Base-by-base conservation (phyloP, 169 alveolate genomes). In the Plasmodium yoelii region DNA sequence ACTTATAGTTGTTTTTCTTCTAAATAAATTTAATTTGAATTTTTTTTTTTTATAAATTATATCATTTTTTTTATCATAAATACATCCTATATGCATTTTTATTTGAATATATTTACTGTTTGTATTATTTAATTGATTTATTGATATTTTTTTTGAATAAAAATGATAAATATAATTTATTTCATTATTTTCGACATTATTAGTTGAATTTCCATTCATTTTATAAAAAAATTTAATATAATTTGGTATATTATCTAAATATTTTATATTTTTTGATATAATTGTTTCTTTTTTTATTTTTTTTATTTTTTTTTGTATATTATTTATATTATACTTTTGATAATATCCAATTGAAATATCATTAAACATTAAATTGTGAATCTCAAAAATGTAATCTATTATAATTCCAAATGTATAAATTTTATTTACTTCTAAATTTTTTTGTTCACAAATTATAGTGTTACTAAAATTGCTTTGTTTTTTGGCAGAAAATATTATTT, bases 391-490 rank as follows among this genome's bases (percentile, higher is more conserved):
- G 59, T 77, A 77, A n/a, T 77, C 73, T 13, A 77, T 77, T 6
- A 39, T 22, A 15, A 77, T 49, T 0, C 88, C 88, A 44, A 77
- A 77, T 0, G 88, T 9, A 12, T 77, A 77, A 12, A 77, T 56
- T 7, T 77, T 77, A 26, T 77, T 77, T 0, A 64, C 18, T 28
- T 77, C 88, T 15, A 77, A 63, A 64, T 77, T 77, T 18, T 77
- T 77, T 42, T 77, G 73, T 18, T 77, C 88, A 34, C 88, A 77
- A 5, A 77, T 64, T 34, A 77, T 5, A n/a, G 88, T 77, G 49
- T 77, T 77, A 44, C 88, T 77, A 24, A 63, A 77, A 24, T 65
- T 49, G 9, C 88, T 64, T 44, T 77, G 88, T 55, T 77, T 77
- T 59, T 44, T 65, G 1, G 88, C 88, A 1, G 88, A 49, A 57